Evolutionary conservation across 352 stramenopile species (phyloP).

Genomic region (Globisporangium recalcitrans): DNA sequence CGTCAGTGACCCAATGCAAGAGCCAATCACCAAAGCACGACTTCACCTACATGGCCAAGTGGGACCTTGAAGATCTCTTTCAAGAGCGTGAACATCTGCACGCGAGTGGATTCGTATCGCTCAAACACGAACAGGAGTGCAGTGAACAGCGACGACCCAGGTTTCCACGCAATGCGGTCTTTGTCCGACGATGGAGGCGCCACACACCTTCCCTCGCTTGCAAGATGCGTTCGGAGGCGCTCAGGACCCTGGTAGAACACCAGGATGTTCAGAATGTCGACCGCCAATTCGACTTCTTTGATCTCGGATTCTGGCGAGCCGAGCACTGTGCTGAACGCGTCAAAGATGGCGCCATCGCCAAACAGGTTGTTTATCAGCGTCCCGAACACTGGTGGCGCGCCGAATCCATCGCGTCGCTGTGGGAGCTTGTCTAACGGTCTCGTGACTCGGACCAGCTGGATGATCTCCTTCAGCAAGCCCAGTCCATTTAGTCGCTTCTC

Average conservation of each 20-base stretch:
- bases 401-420: constrained; percentile 53
- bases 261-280: constrained; percentile 70
- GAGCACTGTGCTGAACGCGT: constrained; percentile 43
- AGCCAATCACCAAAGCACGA: neutral
- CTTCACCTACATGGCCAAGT: constrained; percentile 48
- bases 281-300: constrained; percentile 39
- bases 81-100: constrained; percentile 63
- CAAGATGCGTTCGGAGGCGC: constrained; percentile 55
- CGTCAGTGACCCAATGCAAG: neutral
- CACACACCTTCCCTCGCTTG: constrained; percentile 66
- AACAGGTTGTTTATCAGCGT: constrained; percentile 67
- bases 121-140: constrained; percentile 67
- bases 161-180: constrained; percentile 57
- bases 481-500: constrained; percentile 47
- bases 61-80: constrained; percentile 72
- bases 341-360: constrained; percentile 53
- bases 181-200: constrained; percentile 51
- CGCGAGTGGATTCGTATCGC: constrained; percentile 50
- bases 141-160: constrained; percentile 66
- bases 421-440: constrained; percentile 56
- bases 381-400: constrained; percentile 47
- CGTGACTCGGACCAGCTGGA: constrained; percentile 57
- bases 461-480: constrained; percentile 65
- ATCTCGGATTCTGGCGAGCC: constrained; percentile 38
- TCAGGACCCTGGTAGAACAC: constrained; percentile 72